Evolutionary conservation across 2,329 filamentous ascomycete genomes (phyloP), one percentile per base, ranked within the genome.

Genomic region (Neurospora crassa): DNA sequence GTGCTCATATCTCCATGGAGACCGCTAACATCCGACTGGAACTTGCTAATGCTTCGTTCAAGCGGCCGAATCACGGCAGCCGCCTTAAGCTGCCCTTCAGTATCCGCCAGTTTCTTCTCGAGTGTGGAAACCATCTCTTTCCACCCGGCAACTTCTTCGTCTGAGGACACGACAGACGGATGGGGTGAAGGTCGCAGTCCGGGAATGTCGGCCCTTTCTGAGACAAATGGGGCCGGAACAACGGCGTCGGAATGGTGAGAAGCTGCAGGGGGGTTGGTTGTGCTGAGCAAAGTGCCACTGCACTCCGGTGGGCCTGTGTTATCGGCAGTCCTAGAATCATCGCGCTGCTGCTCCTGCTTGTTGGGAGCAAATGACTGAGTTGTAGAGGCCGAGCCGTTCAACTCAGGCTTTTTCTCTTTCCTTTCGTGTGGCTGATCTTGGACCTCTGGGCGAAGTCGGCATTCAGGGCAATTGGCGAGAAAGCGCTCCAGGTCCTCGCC

Each of bases 91-190:
- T 73, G 72, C 40, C 41, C 63, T 18, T 72, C 40, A 11, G 70
- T 63, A 40, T 71, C 70, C 10, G 69, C 70, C 8, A 75, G 68
- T 29, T 74, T 45, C 8, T 67, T 70, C 42, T 74, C 43, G n/a
- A 47, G 43, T 20, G n/a, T 24, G 43, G 43, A n/a, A 20, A 47
- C 43, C 43, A 20, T 47, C 43, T 47, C 43, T 47, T 47, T 47
- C 43, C 18, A 47, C 43, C 43, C 43, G 4, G n/a, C 18, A 47
- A 20, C n/a, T 47, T 47, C 43, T 20, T 47, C n/a, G 11, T 47
- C 43, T 7, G 43, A 47, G 12, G 43, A 47, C n/a, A 5, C 6
- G 43, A 47, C 43, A 10, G 45, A 53, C 11, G 45, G 45, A 14
- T 53, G 45, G 5, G 45, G 45, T 53, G 45, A 53, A 11, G 20